These are phyloP conservation scores for Aspergillus sp. DNA, from an alignment of 2,329 filamentous ascomycete genomes.

Conservation along the genomic window DNA sequence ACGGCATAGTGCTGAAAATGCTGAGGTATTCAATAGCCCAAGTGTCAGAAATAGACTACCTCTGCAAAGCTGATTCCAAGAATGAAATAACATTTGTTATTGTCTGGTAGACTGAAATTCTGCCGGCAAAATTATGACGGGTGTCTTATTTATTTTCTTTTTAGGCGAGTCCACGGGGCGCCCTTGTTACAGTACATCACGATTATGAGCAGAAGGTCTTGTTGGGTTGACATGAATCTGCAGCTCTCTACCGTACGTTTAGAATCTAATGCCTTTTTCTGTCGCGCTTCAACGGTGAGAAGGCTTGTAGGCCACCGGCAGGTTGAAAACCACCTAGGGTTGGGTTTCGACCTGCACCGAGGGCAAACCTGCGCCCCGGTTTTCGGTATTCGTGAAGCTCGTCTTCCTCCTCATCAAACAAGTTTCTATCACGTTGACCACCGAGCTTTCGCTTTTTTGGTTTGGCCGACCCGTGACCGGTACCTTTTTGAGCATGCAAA, in stretches of 20 bases:
- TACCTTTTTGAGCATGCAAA: conserved; percentile 11
- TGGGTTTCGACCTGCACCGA: conserved; percentile 15
- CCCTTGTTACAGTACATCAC: no score
- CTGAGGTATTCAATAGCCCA: no score
- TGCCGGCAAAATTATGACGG: not conserved
- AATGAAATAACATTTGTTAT: no score
- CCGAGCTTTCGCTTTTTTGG: conserved; percentile 70
- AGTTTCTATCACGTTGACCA: conserved; percentile 52
- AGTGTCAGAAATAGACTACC: no score
- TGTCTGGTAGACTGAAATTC: not conserved
- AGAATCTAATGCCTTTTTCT: conserved; percentile 37
- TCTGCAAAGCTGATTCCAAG: no score
- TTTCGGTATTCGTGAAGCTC: conserved; percentile 14
- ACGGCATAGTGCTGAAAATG: not conserved
- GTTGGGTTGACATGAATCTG: not conserved
- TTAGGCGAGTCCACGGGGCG: no score
- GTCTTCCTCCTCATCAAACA: conserved; percentile 66
- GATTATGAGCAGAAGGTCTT: no score
- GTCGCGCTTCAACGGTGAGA: conserved; percentile 68
- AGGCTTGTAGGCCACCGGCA: conserved; percentile 48
- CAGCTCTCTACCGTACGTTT: not conserved
- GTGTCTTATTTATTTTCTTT: not conserved
- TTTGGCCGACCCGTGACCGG: conserved; percentile 27
- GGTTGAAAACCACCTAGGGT: conserved; percentile 11
- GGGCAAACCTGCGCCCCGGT: conserved; percentile 20